A percentile compares a stretch with the other conserved stretches of the same genome.
These are phyloP conservation scores for Eleusine coracana DNA, from an alignment of 176 grass and related monocot species.

Conservation along the genomic window DNA sequence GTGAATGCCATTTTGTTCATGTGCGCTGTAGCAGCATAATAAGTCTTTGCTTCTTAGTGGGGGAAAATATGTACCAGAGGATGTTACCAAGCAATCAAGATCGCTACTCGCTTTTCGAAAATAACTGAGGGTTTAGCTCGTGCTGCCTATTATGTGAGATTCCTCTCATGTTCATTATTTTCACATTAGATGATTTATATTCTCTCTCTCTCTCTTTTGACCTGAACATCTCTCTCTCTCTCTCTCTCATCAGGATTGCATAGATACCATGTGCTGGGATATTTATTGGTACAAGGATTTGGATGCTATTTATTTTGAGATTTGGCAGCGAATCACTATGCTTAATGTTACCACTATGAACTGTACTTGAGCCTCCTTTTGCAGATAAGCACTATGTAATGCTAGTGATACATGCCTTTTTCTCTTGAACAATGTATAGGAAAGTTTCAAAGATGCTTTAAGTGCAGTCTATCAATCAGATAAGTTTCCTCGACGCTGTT, in stretches of 20 bases:
- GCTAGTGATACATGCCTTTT: background rate
- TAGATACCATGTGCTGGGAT: background rate
- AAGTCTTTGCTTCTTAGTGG: background rate
- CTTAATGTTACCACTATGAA: background rate
- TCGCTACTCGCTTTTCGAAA: background rate
- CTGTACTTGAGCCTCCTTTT: too few species aligned
- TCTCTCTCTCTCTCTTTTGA: too few species aligned
- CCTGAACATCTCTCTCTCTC: too few species aligned
- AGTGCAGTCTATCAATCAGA: constrained; percentile 1
- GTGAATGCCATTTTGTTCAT: background rate
- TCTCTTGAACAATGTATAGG: background rate
- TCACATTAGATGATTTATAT: too few species aligned
- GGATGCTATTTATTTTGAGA: background rate
- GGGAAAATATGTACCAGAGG: background rate
- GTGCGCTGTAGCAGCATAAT: background rate
- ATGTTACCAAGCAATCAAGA: constrained; percentile 21
- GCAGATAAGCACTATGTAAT: too few species aligned
- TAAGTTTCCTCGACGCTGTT: background rate
- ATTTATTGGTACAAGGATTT: background rate
- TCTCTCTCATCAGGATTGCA: constrained; percentile 2
- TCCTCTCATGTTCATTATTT: background rate
- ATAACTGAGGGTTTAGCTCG: background rate
- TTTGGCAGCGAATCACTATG: background rate
- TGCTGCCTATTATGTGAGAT: constrained; percentile 1
- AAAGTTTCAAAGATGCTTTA: constrained; percentile 25